Evolutionary conservation across 2,329 filamentous ascomycete genomes (phyloP).

Genomic region (Fusarium sp.): DNA sequence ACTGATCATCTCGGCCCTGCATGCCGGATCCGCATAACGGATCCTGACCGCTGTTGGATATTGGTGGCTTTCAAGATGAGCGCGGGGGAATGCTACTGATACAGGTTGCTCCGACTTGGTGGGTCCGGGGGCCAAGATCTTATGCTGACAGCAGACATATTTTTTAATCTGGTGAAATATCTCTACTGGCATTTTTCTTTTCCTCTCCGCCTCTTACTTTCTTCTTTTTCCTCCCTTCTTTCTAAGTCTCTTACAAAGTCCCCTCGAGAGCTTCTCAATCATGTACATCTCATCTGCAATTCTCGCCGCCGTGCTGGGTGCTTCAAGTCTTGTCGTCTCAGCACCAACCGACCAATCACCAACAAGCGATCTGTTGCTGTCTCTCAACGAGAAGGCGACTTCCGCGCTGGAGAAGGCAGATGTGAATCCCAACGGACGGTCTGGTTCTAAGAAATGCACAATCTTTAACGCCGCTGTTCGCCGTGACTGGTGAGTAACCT

Average conservation of each 20-base stretch:
- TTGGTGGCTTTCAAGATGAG: neutral
- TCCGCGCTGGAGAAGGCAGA: neutral
- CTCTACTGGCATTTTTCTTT: neutral
- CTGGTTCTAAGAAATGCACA: neutral
- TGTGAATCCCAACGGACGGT: accelerated
- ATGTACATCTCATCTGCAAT: slow-evolving; percentile 1
- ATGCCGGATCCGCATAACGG: neutral
- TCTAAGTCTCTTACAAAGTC: accelerated
- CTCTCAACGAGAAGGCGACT: neutral
- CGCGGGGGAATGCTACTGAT: neutral
- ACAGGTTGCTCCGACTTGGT: neutral
- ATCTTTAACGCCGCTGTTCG: slow-evolving; percentile 1
- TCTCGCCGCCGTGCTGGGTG: neutral
- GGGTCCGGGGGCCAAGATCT: neutral
- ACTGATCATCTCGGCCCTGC: neutral
- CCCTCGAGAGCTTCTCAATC: accelerated
- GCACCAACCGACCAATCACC: slow-evolving; percentile 1
- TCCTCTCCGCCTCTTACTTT: neutral
- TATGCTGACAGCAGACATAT: neutral
- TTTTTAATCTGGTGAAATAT: neutral
- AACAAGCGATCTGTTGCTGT: neutral
- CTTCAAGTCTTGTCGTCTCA: neutral
- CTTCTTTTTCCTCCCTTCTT: accelerated
- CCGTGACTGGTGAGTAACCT: neutral
- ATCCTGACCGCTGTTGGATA: neutral